These are phyloP conservation scores for Marasmius tenuissimus DNA, from an alignment of 1,284 basidiomycete genomes.

Conservation along the genomic window DNA sequence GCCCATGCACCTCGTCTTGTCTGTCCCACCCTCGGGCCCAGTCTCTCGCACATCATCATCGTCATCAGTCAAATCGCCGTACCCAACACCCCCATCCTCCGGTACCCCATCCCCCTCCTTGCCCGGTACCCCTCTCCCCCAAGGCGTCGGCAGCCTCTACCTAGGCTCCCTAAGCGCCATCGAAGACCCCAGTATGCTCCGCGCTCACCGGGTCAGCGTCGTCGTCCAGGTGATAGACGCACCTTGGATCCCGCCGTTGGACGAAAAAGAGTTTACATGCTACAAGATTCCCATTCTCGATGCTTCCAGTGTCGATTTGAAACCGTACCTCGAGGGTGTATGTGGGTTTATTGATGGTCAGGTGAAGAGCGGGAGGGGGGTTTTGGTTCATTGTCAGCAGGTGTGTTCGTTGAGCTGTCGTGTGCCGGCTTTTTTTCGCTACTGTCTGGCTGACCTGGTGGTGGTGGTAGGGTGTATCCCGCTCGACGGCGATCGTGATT, in stretches of 20 bases:
- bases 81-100: slow-evolving; percentile 10
- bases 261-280: slow-evolving; percentile 56
- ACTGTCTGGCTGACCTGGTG: too few species aligned
- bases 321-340: slow-evolving; percentile 53
- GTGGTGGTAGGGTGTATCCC: slow-evolving; percentile 69
- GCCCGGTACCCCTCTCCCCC: background rate
- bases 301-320: slow-evolving; percentile 49
- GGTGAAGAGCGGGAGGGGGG: slow-evolving; percentile 48
- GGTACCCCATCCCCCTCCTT: slow-evolving; percentile 1
- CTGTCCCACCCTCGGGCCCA: slow-evolving; percentile 30
- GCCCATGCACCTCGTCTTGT: slow-evolving; percentile 70
- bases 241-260: slow-evolving; percentile 58
- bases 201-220: slow-evolving; percentile 50
- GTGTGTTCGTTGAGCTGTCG: slow-evolving; percentile 31
- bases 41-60: slow-evolving; percentile 22
- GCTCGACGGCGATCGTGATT: slow-evolving; percentile 65
- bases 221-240: slow-evolving; percentile 72
- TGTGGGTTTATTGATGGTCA: slow-evolving; percentile 56
- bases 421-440: slow-evolving; percentile 6
- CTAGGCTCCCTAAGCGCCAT: slow-evolving; percentile 56
- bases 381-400: slow-evolving; percentile 70
- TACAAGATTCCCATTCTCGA: slow-evolving; percentile 69
- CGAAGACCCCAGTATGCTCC: slow-evolving; percentile 49
- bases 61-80: slow-evolving; percentile 4
- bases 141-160: slow-evolving; percentile 31